Evolutionary conservation across 2,329 filamentous ascomycete species (phyloP), one percentile per base, ranked within the genome.

Genomic region (Colletotrichum coccodes): DNA sequence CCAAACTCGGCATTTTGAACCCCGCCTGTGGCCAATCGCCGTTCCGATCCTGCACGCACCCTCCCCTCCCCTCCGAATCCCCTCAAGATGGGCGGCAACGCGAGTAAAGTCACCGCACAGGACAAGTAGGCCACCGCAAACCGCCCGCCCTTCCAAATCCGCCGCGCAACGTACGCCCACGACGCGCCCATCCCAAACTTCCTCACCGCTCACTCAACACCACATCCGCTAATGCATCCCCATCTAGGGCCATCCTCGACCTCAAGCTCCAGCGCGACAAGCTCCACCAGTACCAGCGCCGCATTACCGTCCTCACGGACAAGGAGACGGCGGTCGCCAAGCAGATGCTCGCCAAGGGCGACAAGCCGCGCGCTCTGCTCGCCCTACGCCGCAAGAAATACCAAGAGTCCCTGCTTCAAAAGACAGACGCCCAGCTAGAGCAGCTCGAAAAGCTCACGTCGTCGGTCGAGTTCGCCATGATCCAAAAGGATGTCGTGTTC

Each of bases 191-290:
- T 59, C 50, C 64, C 26, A 64, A 64, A 60, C 42, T 60, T 60
- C 50, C 54, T 50, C 34, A 34, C 23, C 46, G n/a, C 53, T 49
- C 21, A n/a, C 12, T 52, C 18, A 5, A 36, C 7, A 16, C 34
- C 4, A 9, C 6, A 14, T 26, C 3, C 11, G 42, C 32, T 62
- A 40, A 68, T 28, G 21, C 23, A 14, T 40, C 28, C 23, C 44
- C 12, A 23, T n/a, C 8, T 78, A 98, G 95, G 84, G 95, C 95
- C 69, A 98, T 98, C 81, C 92, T 98, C 76, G 95, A 98, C 83
- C 92, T 98, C 84, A 98, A 98, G 85, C 94, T 90, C 82, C 95
- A 98, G 84, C 95, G 96, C 80, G 96, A 99, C 86, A 97, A 94
- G 81, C 91, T 99, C 4, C 95, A 97, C 77, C 94, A 97, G 80